Percentiles rank a stretch among this genome's conserved stretches.
These are phyloP conservation scores for Drechslerella stenobrocha DNA, from an alignment of 2,329 filamentous ascomycete genomes.

Conservation along the genomic window DNA sequence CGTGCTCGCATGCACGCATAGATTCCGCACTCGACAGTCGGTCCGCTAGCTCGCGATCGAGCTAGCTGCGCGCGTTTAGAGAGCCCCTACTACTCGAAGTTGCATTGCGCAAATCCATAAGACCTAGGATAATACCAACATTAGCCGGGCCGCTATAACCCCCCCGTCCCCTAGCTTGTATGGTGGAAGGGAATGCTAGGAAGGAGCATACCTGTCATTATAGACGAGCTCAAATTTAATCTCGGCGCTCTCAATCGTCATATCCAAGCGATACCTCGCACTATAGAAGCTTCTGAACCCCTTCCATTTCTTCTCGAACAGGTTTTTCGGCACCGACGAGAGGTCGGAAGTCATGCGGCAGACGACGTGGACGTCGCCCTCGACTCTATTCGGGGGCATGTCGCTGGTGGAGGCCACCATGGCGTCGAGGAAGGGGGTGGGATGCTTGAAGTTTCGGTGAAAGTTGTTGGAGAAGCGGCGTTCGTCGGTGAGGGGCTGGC, in stretches of 20 bases:
- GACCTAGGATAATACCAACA: slow-evolving; percentile 10
- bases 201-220: slow-evolving; percentile 42
- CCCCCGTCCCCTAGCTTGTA: neutral
- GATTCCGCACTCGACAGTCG: no score
- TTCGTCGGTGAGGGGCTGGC: slow-evolving; percentile 45
- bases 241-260: slow-evolving; percentile 47
- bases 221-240: slow-evolving; percentile 48
- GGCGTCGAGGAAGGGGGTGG: slow-evolving; percentile 43
- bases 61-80: no score
- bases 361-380: slow-evolving; percentile 44
- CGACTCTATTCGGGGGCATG: slow-evolving; percentile 34
- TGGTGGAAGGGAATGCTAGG: neutral
- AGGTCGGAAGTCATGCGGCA: slow-evolving; percentile 44
- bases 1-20: no score
- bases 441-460: slow-evolving; percentile 43
- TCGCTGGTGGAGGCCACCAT: slow-evolving; percentile 48
- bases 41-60: no score
- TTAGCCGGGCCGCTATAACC: neutral
- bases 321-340: slow-evolving; percentile 29
- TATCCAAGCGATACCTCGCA: slow-evolving; percentile 40
- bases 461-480: slow-evolving; percentile 46
- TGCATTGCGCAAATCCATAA: slow-evolving; percentile 36
- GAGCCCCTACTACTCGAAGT: slow-evolving; percentile 43
- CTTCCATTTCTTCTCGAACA: slow-evolving; percentile 46
- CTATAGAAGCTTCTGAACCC: slow-evolving; percentile 43